A percentile compares a stretch with the other conserved stretches of the same genome.
phyloP scores from a whole-genome alignment of 352 stramenopile species.

The Phytophthora capsici region DNA sequence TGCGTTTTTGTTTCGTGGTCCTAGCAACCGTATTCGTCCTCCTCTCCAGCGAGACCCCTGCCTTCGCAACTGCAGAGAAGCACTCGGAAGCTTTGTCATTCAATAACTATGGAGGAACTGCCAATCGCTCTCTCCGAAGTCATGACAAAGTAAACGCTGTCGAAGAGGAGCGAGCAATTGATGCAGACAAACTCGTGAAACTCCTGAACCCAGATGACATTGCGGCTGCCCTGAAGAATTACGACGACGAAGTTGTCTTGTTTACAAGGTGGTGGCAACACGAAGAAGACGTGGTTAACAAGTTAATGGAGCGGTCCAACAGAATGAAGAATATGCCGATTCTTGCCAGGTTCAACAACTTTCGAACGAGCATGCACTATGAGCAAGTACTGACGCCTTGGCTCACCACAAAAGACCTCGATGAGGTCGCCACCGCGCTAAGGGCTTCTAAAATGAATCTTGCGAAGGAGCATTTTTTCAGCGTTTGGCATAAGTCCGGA shows the following conservation, averaged over 20 bases:
- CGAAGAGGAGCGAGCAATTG: slow-evolving; percentile 10
- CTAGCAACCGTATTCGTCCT: too few relatives aligned
- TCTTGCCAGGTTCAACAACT: slow-evolving; percentile 3
- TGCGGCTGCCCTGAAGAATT: background rate
- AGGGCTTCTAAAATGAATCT: background rate
- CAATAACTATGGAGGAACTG: background rate
- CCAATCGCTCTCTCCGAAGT: background rate
- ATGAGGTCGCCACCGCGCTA: background rate
- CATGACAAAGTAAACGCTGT: background rate
- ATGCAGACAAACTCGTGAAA: background rate
- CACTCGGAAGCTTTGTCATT: too few relatives aligned
- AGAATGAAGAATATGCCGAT: slow-evolving; percentile 9
- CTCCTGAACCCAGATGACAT: slow-evolving; percentile 8
- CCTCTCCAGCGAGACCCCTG: too few relatives aligned
- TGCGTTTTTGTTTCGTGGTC: too few relatives aligned
- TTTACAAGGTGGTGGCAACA: slow-evolving; percentile 6
- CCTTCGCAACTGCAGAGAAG: too few relatives aligned
- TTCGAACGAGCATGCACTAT: background rate
- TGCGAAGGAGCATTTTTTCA: background rate
- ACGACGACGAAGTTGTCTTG: background rate
- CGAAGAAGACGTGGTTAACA: background rate
- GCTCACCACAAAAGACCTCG: slow-evolving; percentile 7
- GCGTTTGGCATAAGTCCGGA: background rate
- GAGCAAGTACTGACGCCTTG: background rate
- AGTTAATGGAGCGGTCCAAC: background rate